Evolutionary conservation across 352 stramenopile species (phyloP), one percentile per base, ranked within the genome.

Genomic region (Pythium phragmiticola): DNA sequence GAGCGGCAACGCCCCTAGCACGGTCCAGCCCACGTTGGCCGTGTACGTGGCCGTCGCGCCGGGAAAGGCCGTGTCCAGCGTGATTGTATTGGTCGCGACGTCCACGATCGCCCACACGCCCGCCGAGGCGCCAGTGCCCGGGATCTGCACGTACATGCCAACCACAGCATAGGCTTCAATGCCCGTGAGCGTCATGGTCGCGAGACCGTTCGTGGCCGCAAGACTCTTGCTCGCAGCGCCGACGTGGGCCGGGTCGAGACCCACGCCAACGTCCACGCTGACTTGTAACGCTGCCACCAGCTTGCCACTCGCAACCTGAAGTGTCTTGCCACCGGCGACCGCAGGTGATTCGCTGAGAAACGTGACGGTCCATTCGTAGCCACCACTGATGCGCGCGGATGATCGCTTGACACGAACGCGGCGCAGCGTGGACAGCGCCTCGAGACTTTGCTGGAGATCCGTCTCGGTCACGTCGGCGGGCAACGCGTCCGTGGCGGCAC

Each of bases 371-470:
- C 86, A 95, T 57, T 88, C 68, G 57, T 84, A 95, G 0, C 86
- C 86, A 14, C 76, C 80, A 2, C 21, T 59, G 28, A 76, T 72
- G 0, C 60, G 12, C 4, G 65, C 49, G 0, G 48, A 1, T 0
- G 86, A 94, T 3, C 87, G 80, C 53, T 94, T 69, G 1, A 98
- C 89, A 19, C 86, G 77, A 21, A 98, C 89, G 46, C 71, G 78
- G 4, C 89, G 84, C 23, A 96, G 57, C 17, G 71, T 75, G 8
- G 74, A 54, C 1, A 96, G 56, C 0, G 73, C 68, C 43, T 84
- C 74, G 3, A 98, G 62, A 23, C 71, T 91, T 17, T 69, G 52
- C 23, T 96, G 66, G 11, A 96, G 37, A 26, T 89, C 84, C 0
- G 59, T 57, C 39, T 94, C 89, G 26, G 68, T 82, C 2, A 89